phyloP scores from a whole-genome alignment of 129 eudicot species.

The Apium graveolens region DNA sequence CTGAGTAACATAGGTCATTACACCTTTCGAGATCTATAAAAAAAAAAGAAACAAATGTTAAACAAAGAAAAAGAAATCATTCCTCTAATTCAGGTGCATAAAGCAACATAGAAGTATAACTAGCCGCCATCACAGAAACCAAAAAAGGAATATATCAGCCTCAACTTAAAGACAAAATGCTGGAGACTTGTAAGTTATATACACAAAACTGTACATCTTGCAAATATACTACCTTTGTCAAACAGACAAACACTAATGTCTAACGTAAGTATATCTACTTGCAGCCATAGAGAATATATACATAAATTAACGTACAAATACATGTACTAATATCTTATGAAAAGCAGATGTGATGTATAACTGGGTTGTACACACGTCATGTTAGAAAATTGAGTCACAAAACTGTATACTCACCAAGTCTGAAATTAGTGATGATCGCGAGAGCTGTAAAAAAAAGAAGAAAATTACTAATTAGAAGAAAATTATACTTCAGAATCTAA shows the following conservation, averaged over 20 bases:
- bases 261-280: too few relatives aligned
- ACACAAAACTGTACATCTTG: neutral
- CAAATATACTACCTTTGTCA: neutral
- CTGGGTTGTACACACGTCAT: neutral
- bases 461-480: too few relatives aligned
- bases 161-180: neutral
- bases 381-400: too few relatives aligned
- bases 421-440: slow-evolving; percentile 21
- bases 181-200: neutral
- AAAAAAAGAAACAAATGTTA: neutral
- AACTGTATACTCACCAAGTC: neutral
- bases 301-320: neutral
- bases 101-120: neutral
- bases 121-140: neutral
- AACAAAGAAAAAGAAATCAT: neutral
- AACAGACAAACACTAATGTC: too few relatives aligned
- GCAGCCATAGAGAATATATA: neutral
- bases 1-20: slow-evolving; percentile 66
- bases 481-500: neutral
- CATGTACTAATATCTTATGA: neutral
- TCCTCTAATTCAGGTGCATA: neutral
- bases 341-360: neutral
- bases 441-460: slow-evolving; percentile 46
- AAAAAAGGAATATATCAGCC: neutral
- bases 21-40: slow-evolving; percentile 71